Evolutionary conservation across 2,329 filamentous ascomycete genomes (phyloP).

Genomic region (Rutstroemia sp.): DNA sequence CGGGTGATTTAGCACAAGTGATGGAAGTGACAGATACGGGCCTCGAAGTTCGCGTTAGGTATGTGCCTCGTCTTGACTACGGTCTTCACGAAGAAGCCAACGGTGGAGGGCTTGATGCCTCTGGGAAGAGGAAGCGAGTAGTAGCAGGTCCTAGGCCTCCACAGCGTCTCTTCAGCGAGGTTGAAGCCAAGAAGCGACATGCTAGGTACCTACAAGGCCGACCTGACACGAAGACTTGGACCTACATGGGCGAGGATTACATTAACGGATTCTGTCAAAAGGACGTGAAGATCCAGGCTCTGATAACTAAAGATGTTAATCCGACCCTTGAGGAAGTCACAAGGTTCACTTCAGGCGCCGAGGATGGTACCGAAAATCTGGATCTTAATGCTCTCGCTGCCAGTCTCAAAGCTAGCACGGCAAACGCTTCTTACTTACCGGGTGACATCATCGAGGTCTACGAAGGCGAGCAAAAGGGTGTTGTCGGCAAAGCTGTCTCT

Average conservation of each 20-base stretch:
- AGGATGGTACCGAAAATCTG: conserved; percentile 89
- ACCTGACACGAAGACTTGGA: conserved; percentile 57
- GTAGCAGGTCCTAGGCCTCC: conserved; percentile 65
- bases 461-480: conserved; percentile 87
- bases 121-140: conserved; percentile 69
- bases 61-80: conserved; percentile 89
- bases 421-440: conserved; percentile 76
- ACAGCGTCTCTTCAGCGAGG: conserved; percentile 85
- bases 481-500: conserved; percentile 76
- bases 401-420: conserved; percentile 77
- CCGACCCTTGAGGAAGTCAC: conserved; percentile 92
- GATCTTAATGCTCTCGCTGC: conserved; percentile 87
- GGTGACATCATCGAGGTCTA: conserved; percentile 97
- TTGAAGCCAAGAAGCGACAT: conserved; percentile 84
- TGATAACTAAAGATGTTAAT: conserved; percentile 84
- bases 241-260: conserved; percentile 82
- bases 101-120: conserved; percentile 28
- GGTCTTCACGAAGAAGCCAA: conserved; percentile 73
- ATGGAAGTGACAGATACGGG: conserved; percentile 91
- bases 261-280: conserved; percentile 90
- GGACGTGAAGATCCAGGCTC: conserved; percentile 81
- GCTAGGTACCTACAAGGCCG: conserved; percentile 48
- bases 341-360: conserved; percentile 79
- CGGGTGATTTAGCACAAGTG: conserved; percentile 84
- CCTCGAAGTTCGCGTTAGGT: conserved; percentile 75